Conservation (phyloP, 2,329 filamentous ascomycete genomes). For the Beauveria brongniartii region DNA sequence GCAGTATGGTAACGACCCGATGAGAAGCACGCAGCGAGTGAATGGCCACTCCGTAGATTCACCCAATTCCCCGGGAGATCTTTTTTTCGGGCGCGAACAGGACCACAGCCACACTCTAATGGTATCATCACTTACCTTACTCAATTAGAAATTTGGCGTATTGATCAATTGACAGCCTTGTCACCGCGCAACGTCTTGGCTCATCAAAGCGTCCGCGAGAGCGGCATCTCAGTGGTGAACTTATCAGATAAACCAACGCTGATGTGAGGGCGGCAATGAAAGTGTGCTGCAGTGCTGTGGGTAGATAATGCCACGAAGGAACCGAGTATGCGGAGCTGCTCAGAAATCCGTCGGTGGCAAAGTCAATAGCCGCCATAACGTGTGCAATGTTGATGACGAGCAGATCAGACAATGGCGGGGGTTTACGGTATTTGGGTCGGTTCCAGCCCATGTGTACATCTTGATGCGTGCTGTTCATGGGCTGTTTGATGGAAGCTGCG, state of each 20-base stretch:
- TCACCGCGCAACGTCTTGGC: neutral
- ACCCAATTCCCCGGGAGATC: neutral
- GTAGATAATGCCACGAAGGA: neutral
- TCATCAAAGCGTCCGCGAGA: neutral
- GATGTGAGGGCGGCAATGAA: neutral
- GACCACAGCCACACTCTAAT: neutral
- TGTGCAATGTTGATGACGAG: neutral
- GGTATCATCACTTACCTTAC: neutral
- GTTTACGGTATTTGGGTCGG: slow-evolving; percentile 2
- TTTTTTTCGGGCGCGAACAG: neutral
- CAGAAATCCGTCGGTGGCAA: neutral
- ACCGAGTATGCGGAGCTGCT: neutral
- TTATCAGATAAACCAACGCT: neutral
- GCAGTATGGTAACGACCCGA: neutral
- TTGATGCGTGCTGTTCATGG: neutral
- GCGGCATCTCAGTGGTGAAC: neutral
- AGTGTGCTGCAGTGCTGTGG: neutral
- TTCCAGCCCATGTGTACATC: neutral
- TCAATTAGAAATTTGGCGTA: neutral
- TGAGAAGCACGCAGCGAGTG: neutral
- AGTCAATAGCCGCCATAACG: neutral
- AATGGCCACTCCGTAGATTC: no score
- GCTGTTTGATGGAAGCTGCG: neutral
- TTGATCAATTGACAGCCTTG: neutral
- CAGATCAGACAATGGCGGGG: neutral